Base-by-base conservation (phyloP, 2,329 filamentous ascomycete species). In the Talaromyces piceae region DNA sequence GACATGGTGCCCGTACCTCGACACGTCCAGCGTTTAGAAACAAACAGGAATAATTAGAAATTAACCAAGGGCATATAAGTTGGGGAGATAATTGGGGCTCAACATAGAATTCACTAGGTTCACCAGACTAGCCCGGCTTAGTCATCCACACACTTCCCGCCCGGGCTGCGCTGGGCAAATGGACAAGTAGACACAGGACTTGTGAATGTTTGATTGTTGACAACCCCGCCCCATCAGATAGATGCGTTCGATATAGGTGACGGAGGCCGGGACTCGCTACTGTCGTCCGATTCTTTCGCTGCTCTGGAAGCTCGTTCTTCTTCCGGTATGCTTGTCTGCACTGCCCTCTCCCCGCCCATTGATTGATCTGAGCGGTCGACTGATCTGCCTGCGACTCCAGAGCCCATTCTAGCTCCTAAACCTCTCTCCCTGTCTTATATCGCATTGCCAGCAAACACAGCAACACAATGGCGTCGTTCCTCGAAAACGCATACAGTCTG, bases 401-500 rank as follows among this genome's bases (percentile, higher is more conserved):
- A 67, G 61, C 59, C 57, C 53, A 60, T 57, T 57, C 59, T n/a
- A 65, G 63, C 61, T 66, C 65, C 62, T 49, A 39, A 53, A 33
- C 52, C 52, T 37, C 41, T 53, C 33, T 53, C 45, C 33, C 22
- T 48, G 16, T 11, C 46, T 30, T 23, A 30, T 41, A 33, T 28
- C 26, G 37, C 27, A 49, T 44, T 37, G 33, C 45, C 44, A 50
- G 49, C 49, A 54, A 58, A 57, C 52, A 55, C 39, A 53, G 28
- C 79, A 52, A 41, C 51, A 52, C 61, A 73, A 98, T 97, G 91
- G 86, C 91, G 74, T 86, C 87, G 61, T 97, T 95, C 71, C 81
- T 97, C 57, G 93, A 98, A 70, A 87, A 88, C 71, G 82, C 93
- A 59, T 98, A 97, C 80, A 96, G 89, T 74, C 76, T 98, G 74